Base-by-base conservation (phyloP, 2,329 filamentous ascomycete species). In the Aspergillus oerlinghausenensis region DNA sequence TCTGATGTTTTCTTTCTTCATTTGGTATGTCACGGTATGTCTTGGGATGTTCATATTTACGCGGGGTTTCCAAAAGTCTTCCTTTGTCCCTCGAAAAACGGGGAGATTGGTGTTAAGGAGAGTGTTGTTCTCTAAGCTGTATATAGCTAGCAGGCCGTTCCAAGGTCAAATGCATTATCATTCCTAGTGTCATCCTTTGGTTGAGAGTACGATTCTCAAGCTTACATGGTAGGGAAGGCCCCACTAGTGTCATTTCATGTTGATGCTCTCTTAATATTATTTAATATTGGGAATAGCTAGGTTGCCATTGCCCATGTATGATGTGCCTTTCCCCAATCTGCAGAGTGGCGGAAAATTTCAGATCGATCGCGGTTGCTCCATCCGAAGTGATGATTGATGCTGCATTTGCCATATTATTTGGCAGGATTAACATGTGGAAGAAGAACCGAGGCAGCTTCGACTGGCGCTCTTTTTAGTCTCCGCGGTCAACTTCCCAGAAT, bases 21-120 rank as follows among this genome's bases (percentile, higher is more conserved):
- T 66, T 66, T 64, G 66, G 63, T 66, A 70, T 65, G 63, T 69
- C 59, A 71, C 67, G 65, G 65, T 70, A 60, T 66, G 64, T 64
- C 64, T 63, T 59, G 67, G 68, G 65, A 61, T 68, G 62, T 68
- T 63, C 57, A 51, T 60, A 59, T 60, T 58, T 56, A 58, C 57
- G 54, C 49, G 49, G 57, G 65, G 64, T 60, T 66, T 65, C 54
- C 49, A 70, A 69, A 71, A 70, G 67, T 68, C 57, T 62, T 65
- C 55, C 56, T 60, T 63, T 65, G 56, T 61, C 63, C 60, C 60
- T 57, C 57, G 56, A 51, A 58, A 56, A 56, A 55, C 60, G 60
- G 62, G 58, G 59, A 63, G 65, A 63, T 51, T 65, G 64, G 67
- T 72, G 69, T 71, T 70, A 45, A 38, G 60, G 61, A 64, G 61